Evolutionary conservation across 2,329 filamentous ascomycete species (phyloP).

Genomic region (Grosmannia serpens): DNA sequence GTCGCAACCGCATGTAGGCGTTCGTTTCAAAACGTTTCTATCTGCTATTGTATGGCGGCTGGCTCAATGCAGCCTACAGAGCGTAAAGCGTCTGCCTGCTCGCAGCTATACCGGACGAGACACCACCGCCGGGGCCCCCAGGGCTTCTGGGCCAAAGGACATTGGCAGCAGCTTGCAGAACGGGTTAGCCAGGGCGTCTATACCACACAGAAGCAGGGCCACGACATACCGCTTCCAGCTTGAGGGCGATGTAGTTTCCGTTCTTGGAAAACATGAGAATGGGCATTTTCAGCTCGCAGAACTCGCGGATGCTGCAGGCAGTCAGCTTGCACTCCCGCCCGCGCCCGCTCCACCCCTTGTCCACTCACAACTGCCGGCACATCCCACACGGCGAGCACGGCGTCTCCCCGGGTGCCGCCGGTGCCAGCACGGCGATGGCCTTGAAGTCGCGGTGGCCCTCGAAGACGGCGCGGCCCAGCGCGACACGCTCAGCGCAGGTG

Average conservation of each 20-base stretch:
- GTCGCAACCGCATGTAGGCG: too few species aligned
- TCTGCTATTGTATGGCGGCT: not conserved
- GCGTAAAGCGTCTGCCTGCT: not conserved
- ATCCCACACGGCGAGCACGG: constrained; percentile 79
- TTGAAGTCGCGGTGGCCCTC: constrained; percentile 48
- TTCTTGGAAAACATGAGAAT: constrained; percentile 90
- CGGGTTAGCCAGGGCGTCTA: not conserved
- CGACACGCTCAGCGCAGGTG: constrained; percentile 92
- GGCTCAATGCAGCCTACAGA: not conserved
- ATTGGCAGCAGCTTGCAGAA: constrained; percentile 48
- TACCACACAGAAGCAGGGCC: not conserved
- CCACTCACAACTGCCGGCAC: constrained; percentile 78
- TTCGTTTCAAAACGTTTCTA: too few species aligned
- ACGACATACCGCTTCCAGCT: constrained; percentile 49
- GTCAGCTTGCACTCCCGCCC: not conserved
- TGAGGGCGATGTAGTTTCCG: constrained; percentile 58
- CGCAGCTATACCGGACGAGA: not conserved
- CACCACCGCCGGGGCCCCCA: not conserved
- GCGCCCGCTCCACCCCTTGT: not conserved
- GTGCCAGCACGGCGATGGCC: constrained; percentile 76
- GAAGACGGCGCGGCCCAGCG: constrained; percentile 67
- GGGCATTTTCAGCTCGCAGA: constrained; percentile 55
- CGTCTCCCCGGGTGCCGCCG: constrained; percentile 41
- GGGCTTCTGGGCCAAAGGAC: constrained; percentile 41
- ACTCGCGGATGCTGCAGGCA: constrained; percentile 57